Evolutionary conservation across 2,329 filamentous ascomycete genomes (phyloP).

Genomic region (Xylaria sp.): DNA sequence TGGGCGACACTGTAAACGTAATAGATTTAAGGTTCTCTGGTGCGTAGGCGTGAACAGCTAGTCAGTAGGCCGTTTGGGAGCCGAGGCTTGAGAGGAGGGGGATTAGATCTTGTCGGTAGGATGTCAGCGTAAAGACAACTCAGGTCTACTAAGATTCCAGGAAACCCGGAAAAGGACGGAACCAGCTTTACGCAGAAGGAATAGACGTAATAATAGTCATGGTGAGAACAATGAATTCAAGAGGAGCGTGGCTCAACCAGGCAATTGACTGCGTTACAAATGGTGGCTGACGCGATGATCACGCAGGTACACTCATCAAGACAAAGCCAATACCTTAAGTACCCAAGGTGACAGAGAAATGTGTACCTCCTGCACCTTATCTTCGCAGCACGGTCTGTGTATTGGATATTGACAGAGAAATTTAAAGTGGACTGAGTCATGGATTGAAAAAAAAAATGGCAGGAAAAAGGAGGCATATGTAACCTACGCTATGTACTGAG

Average conservation of each 20-base stretch:
- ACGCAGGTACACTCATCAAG: constrained; percentile 29
- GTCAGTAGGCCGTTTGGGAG: constrained; percentile 5
- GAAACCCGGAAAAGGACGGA: constrained; percentile 1
- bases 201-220: constrained; percentile 28
- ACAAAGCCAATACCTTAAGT: constrained; percentile 30
- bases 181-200: constrained; percentile 17
- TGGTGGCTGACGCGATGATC: constrained; percentile 41
- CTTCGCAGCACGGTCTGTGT: constrained; percentile 12
- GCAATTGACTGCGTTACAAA: constrained; percentile 37
- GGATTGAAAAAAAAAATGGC: constrained; percentile 11
- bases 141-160: constrained; percentile 19
- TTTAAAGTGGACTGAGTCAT: constrained; percentile 34
- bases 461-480: constrained; percentile 29
- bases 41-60: constrained; percentile 3
- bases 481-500: constrained; percentile 16
- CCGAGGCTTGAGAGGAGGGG: constrained; percentile 10
- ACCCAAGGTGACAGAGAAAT: constrained; percentile 21
- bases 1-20: neutral
- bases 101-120: constrained; percentile 4
- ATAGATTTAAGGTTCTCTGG: neutral
- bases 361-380: constrained; percentile 8
- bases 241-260: constrained; percentile 11
- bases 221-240: constrained; percentile 16
- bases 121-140: constrained; percentile 10
- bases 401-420: constrained; percentile 18